Evolutionary conservation across 2,329 filamentous ascomycete genomes (phyloP).

Genomic region (Penicillium sp.): DNA sequence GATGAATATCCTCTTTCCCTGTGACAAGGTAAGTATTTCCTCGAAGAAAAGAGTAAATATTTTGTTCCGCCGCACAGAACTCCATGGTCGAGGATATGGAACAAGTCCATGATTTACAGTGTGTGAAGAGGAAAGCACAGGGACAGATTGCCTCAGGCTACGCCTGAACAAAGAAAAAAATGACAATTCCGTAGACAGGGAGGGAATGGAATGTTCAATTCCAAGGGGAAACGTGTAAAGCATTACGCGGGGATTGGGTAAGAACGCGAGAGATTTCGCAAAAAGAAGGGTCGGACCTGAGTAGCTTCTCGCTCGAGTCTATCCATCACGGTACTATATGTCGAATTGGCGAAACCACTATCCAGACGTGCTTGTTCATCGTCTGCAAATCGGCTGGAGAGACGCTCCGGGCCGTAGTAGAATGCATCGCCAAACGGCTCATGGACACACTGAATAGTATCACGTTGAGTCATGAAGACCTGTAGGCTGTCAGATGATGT

Average conservation of each 20-base stretch:
- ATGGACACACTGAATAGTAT: constrained; percentile 79
- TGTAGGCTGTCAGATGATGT: constrained; percentile 37
- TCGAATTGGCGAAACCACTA: constrained; percentile 47
- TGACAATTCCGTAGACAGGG: constrained; percentile 19
- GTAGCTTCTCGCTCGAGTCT: constrained; percentile 68
- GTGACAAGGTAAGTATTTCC: constrained; percentile 44
- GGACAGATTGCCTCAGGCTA: background rate
- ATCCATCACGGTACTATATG: constrained; percentile 66
- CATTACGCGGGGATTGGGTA: constrained; percentile 3
- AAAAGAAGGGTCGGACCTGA: constrained; percentile 60
- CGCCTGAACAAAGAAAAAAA: constrained; percentile 12
- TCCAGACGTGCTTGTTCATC: constrained; percentile 55
- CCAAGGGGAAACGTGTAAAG: constrained; percentile 1
- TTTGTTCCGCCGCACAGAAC: constrained; percentile 1
- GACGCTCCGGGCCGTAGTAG: constrained; percentile 89
- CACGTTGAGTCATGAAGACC: constrained; percentile 94
- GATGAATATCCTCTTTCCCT: constrained; percentile 94
- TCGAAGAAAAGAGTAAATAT: constrained; percentile 8
- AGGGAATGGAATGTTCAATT: constrained; percentile 2
- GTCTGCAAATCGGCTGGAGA: constrained; percentile 74
- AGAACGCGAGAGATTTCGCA: constrained; percentile 24
- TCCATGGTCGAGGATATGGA: background rate
- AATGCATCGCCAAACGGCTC: constrained; percentile 97
- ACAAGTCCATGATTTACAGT: background rate
- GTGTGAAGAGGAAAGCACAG: background rate